Percentiles rank a stretch among this genome's conserved stretches.
Conservation (phyloP, 2,329 filamentous ascomycete species). For the Penicillium sp. region DNA sequence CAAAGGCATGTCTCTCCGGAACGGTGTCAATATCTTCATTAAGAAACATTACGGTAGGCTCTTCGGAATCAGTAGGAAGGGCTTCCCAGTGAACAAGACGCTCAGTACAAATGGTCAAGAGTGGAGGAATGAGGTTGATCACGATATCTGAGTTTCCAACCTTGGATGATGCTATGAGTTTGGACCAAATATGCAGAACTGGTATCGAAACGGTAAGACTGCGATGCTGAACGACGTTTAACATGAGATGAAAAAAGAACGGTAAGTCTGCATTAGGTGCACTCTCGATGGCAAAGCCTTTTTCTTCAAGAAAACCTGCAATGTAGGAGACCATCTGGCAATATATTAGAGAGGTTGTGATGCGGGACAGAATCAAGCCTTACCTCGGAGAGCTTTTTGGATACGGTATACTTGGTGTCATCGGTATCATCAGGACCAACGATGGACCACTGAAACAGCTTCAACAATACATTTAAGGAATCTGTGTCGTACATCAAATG, state of each 20-base stretch:
- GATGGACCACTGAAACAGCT: constrained; percentile 78
- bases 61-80: constrained; percentile 78
- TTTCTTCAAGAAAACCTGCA: constrained; percentile 81
- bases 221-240: constrained; percentile 78
- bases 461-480: constrained; percentile 72
- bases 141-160: constrained; percentile 65
- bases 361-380: not conserved
- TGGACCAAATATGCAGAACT: constrained; percentile 86
- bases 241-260: constrained; percentile 78
- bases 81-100: constrained; percentile 87
- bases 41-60: constrained; percentile 80
- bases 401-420: constrained; percentile 87
- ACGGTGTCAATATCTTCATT: constrained; percentile 94
- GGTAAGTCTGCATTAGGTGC: constrained; percentile 65
- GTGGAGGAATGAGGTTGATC: constrained; percentile 69
- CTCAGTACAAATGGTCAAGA: constrained; percentile 82
- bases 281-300: constrained; percentile 68
- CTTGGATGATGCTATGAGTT: constrained; percentile 73
- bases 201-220: constrained; percentile 95
- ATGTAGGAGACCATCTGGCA: constrained; percentile 80
- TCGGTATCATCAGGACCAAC: constrained; percentile 83
- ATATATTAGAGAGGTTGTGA: constrained; percentile 11
- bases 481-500: constrained; percentile 77
- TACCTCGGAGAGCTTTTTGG: constrained; percentile 94
- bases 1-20: constrained; percentile 90